These are phyloP conservation scores for Carallia pectinifolia DNA, from an alignment of 345 rosid species.

Conservation along the genomic window DNA sequence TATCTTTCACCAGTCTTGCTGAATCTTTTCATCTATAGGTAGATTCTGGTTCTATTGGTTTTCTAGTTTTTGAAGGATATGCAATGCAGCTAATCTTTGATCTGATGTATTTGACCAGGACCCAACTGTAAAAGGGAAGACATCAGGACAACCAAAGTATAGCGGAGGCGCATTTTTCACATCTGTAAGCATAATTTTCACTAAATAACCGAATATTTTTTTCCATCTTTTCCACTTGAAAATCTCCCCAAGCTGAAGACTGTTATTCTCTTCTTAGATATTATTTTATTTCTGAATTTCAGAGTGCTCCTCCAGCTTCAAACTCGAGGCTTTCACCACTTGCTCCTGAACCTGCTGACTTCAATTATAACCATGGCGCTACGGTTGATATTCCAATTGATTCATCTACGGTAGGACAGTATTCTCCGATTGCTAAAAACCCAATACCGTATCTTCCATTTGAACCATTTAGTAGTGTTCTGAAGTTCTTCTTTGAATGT, in stretches of 20 bases:
- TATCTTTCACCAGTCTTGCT: too few relatives aligned
- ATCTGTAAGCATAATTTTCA: conserved; percentile 34
- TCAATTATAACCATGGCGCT: conserved; percentile 27
- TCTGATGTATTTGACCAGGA: conserved; percentile 29
- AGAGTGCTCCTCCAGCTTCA: conserved; percentile 32
- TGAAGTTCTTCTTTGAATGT: background rate
- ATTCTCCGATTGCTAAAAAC: conserved; percentile 5
- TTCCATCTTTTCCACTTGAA: background rate
- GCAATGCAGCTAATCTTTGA: background rate
- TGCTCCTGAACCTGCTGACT: conserved; percentile 35
- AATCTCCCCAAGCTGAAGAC: background rate
- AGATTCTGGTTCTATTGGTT: too few relatives aligned
- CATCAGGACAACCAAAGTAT: conserved; percentile 38
- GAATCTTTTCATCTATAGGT: too few relatives aligned
- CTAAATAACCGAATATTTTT: background rate
- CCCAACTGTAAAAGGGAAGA: conserved; percentile 45
- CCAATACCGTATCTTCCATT: background rate
- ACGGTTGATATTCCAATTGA: conserved; percentile 36
- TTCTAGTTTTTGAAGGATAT: background rate
- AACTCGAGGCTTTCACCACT: conserved; percentile 37
- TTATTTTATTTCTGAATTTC: background rate
- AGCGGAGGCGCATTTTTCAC: conserved; percentile 52
- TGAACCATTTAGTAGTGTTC: background rate
- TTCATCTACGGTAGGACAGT: conserved; percentile 23
- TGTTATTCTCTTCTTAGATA: background rate